These are phyloP conservation scores for Zasmidium angulare DNA, from an alignment of 2,329 filamentous ascomycete species.

Conservation along the genomic window DNA sequence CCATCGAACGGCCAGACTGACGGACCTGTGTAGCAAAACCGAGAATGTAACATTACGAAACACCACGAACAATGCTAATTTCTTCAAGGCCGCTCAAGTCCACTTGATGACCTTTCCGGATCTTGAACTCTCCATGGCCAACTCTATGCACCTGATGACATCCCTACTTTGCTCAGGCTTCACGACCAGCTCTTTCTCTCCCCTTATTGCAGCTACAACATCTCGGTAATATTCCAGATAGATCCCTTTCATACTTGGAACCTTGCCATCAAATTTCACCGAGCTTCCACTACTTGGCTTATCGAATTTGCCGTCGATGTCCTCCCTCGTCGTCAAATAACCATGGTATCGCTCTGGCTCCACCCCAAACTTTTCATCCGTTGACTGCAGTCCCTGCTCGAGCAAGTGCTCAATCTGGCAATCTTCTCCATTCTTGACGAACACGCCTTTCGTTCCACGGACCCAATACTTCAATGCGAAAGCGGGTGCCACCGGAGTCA, in stretches of 20 bases:
- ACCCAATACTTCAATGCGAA: conserved; percentile 33
- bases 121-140: conserved; percentile 42
- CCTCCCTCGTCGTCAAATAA: conserved; percentile 40
- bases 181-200: conserved; percentile 40
- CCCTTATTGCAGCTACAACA: conserved; percentile 42
- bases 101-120: conserved; percentile 28
- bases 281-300: conserved; percentile 25
- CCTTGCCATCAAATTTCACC: conserved; percentile 12
- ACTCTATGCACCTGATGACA: conserved; percentile 42
- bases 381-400: conserved; percentile 25
- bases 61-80: conserved; percentile 41
- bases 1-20: background rate
- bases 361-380: conserved; percentile 35
- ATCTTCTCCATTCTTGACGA: conserved; percentile 40
- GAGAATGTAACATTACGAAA: background rate
- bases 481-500: conserved; percentile 18
- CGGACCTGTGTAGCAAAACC: background rate
- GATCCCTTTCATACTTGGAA: conserved; percentile 40
- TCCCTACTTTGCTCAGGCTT: conserved; percentile 42
- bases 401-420: conserved; percentile 39
- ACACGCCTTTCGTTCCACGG: conserved; percentile 38
- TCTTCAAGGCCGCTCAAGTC: conserved; percentile 42
- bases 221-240: conserved; percentile 46
- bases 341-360: conserved; percentile 41
- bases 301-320: conserved; percentile 37